Evolutionary conservation across 2,329 filamentous ascomycete genomes (phyloP), one percentile per base, ranked within the genome.

Genomic region (Gnomoniopsis smithogilvyi): DNA sequence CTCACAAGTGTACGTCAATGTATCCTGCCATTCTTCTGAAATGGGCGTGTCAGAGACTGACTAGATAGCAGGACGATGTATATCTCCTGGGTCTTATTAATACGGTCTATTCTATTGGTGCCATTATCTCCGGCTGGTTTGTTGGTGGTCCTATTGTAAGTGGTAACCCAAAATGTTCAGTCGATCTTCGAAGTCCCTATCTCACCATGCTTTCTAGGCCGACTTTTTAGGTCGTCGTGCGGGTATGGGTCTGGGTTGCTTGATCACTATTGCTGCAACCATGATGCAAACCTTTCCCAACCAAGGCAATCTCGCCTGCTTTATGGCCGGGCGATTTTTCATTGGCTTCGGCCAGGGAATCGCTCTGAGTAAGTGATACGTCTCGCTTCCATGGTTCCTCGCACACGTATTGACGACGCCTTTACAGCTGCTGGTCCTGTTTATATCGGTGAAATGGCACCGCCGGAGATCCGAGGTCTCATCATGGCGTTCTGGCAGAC

Each of bases 401-500:
- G 51, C n/a, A 65, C 66, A 56, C 54, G 58, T 54, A 41, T 50
- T 85, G 6, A 59, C 19, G 3, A 10, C 6, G 2, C 7, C 6
- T 3, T 6, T 8, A 12, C 17, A 62, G 83, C 86, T 34, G 80
- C 87, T 54, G 87, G 86, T 2, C 85, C 86, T 11, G 86, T 89
- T 54, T 90, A 90, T 71, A 90, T 90, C 62, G 85, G 86, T 62
- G 87, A 90, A 69, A 74, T 90, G 50, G 79, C 85, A 0, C 86
- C 87, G 0, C 70, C 84, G 6, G 78, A 85, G 62, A 88, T 90
- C 62, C 80, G 86, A 59, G 86, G 86, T 51, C 81, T 79, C 62
- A 85, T 88, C 69, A 88, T 89, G 86, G 82, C 83, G 2, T 87
- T 88, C 67, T 88, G 86, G 86, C 86, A 88, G 70, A 79, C 86